Evolutionary conservation across 352 stramenopile species (phyloP).

Genomic region (Globisporangium cylindrosporum): DNA sequence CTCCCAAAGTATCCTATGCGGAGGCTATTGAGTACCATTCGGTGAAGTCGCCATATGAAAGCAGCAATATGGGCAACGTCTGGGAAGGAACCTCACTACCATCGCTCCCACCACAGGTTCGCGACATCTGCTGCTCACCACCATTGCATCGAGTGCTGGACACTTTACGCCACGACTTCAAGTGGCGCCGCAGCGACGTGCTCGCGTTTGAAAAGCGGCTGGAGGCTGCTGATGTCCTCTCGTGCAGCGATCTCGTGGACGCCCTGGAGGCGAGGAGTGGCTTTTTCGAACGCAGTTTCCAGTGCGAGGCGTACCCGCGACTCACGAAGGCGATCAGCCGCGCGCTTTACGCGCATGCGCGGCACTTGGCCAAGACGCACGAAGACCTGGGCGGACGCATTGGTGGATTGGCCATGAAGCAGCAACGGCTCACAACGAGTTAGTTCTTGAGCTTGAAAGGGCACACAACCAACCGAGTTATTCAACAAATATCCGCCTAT

Average conservation of each 20-base stretch:
- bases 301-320: conserved; percentile 45
- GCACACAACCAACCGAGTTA: background rate
- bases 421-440: background rate
- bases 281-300: conserved; percentile 47
- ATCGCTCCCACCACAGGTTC: background rate
- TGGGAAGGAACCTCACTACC: background rate
- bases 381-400: background rate
- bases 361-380: conserved; percentile 3
- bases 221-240: conserved; percentile 35
- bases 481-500: background rate
- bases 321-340: conserved; percentile 45
- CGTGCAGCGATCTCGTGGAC: conserved; percentile 36
- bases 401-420: background rate
- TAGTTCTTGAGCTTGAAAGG: no score
- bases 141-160: conserved; percentile 27
- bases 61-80: background rate
- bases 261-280: conserved; percentile 25
- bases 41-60: background rate
- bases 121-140: conserved; percentile 27
- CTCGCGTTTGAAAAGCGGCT: conserved; percentile 32
- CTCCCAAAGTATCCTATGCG: conserved; percentile 19
- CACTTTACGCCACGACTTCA: conserved; percentile 37
- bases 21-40: conserved; percentile 20
- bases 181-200: conserved; percentile 38
- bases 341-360: conserved; percentile 21